Evolutionary conservation across 2,329 filamentous ascomycete species (phyloP), one percentile per base, ranked within the genome.

Genomic region (Fusarium sp.): DNA sequence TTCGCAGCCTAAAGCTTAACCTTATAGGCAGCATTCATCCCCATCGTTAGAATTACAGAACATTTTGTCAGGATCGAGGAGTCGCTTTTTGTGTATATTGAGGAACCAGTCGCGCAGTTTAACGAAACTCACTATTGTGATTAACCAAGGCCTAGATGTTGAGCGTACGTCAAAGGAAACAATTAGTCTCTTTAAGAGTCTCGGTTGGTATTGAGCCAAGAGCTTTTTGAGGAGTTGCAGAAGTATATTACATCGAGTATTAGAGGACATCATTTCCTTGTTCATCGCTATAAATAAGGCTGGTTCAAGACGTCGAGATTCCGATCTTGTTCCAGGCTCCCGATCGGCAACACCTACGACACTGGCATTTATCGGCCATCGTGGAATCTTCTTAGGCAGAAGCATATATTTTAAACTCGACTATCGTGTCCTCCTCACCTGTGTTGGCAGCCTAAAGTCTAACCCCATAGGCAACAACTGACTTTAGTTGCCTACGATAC

Each of bases 191-290:
- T 18, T 26, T 13, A 5, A 4, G 17, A 13, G 42, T 6, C 11
- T 26, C 8, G 42, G 8, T 6, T 45, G 24, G 24, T 26, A 18
- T 2, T 28, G 20, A 5, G 10, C 1, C 12, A 10, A 47, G 44
- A 14, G 17, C 2, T 20, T 20, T 9, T 0, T 10, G 24, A 26
- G 12, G 2, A 0, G 8, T 26, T 5, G 0, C 12, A 47, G 18
- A 26, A 26, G 2, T 6, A 4, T 47, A n/a, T 20, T 26, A 3
- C 4, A 26, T 26, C 12, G 5, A 26, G 18, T 4, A 20, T 14
- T 18, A 28, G 24, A 26, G 12, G 24, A 22, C 5, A 45, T 20
- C 0, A 2, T 28, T 20, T 22, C 24, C 24, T 47, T 5, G 24
- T 47, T 26, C 17, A 8, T 9, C 24, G 44, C 18, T 14, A 15